A percentile compares a stretch with the other conserved stretches of the same genome.
These are phyloP conservation scores for Ustilago tritici DNA, from an alignment of 1,284 basidiomycete species.

Conservation along the genomic window DNA sequence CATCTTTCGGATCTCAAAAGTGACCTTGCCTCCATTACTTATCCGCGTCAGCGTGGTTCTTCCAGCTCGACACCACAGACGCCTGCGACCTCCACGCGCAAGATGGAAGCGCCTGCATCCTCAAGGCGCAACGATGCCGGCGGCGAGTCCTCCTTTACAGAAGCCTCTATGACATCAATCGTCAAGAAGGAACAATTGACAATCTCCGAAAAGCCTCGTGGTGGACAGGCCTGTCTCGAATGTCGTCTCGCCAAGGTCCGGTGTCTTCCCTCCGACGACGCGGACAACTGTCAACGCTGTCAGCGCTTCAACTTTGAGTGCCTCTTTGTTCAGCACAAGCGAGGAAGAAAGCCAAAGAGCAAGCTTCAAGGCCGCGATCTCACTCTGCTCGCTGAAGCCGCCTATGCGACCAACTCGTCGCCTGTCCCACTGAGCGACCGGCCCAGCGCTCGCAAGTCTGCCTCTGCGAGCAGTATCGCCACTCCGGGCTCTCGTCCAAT, in stretches of 20 bases:
- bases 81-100: slow-evolving; percentile 7
- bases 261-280: slow-evolving; percentile 39
- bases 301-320: slow-evolving; percentile 52
- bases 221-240: slow-evolving; percentile 54
- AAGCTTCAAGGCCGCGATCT: slow-evolving; percentile 51
- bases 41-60: slow-evolving; percentile 23
- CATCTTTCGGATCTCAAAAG: slow-evolving; percentile 27
- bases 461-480: slow-evolving; percentile 13
- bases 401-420: slow-evolving; percentile 42
- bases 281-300: slow-evolving; percentile 48
- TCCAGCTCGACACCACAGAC: slow-evolving; percentile 19
- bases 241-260: slow-evolving; percentile 51
- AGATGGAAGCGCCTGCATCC: slow-evolving; percentile 11
- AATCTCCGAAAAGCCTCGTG: slow-evolving; percentile 45
- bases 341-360: slow-evolving; percentile 52
- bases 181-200: slow-evolving; percentile 13
- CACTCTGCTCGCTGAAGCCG: slow-evolving; percentile 46
- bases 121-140: neutral
- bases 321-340: slow-evolving; percentile 52
- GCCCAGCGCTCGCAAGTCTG: slow-evolving; percentile 29
- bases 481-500: slow-evolving; percentile 6
- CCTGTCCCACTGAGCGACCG: slow-evolving; percentile 17
- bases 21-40: slow-evolving; percentile 33
- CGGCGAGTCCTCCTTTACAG: slow-evolving; percentile 8
- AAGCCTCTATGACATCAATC: slow-evolving; percentile 10